Conservation (phyloP, 2,329 filamentous ascomycete genomes). For the Fusarium scirpi region DNA sequence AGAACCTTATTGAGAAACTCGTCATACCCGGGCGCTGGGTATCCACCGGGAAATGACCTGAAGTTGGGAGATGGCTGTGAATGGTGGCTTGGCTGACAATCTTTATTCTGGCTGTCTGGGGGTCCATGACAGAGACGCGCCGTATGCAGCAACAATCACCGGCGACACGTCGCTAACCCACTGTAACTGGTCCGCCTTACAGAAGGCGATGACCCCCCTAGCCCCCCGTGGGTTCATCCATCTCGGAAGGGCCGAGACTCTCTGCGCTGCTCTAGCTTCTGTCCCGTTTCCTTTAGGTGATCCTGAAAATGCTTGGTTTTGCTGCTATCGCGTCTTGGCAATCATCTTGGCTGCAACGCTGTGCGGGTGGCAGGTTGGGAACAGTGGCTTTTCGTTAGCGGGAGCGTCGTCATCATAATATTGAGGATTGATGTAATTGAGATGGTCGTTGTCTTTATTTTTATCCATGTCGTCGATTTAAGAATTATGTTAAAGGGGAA, state of each 20-base stretch:
- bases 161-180: conserved; percentile 27
- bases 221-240: conserved; percentile 17
- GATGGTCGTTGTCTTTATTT: neutral
- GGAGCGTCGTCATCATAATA: conserved; percentile 21
- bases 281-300: neutral
- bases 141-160: conserved; percentile 30
- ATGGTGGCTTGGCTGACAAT: conserved; percentile 37
- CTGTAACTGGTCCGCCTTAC: conserved; percentile 38
- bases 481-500: conserved; percentile 5
- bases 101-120: conserved; percentile 19
- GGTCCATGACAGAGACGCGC: conserved; percentile 2
- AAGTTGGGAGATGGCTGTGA: conserved; percentile 28
- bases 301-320: conserved; percentile 21
- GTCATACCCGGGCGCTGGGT: conserved; percentile 27
- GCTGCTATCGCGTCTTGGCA: conserved; percentile 31
- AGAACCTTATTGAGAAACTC: conserved; percentile 31
- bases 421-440: neutral
- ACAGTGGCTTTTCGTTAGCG: neutral
- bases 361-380: conserved; percentile 7
- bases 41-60: conserved; percentile 38
- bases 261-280: neutral
- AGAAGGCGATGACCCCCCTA: neutral
- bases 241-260: conserved; percentile 34
- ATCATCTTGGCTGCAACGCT: conserved; percentile 32
- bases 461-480: conserved; percentile 16